Percentiles rank a stretch among this genome's conserved stretches.
Evolutionary conservation across 129 eudicot species (phyloP).

Genomic region (Tagetes patula): DNA sequence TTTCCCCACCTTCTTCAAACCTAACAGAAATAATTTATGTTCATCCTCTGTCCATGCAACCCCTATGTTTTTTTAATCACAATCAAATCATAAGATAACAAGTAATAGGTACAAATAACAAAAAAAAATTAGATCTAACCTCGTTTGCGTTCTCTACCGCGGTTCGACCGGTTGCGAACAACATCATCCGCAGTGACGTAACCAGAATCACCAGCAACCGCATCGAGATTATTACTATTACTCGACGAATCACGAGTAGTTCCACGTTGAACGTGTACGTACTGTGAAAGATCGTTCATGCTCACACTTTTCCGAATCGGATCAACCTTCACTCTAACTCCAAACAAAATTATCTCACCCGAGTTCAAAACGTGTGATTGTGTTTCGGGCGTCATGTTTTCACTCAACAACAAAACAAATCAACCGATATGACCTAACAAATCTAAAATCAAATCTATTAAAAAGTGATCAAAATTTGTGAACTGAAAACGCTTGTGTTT

Average conservation of each 20-base stretch:
- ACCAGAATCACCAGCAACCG: conserved; percentile 38
- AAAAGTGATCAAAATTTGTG: neutral
- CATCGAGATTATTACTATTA: conserved; percentile 14
- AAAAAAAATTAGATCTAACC: conserved; percentile 47
- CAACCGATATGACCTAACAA: neutral
- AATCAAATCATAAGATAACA: neutral
- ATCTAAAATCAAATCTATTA: neutral
- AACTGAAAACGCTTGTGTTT: conserved; percentile 12
- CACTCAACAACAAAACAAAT: conserved; percentile 3
- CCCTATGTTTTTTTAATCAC: conserved; percentile 43
- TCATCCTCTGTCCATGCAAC: conserved; percentile 95
- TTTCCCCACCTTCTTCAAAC: conserved; percentile 78
- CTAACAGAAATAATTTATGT: conserved; percentile 80
- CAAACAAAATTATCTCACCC: conserved; percentile 83
- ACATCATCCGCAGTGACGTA: conserved; percentile 90
- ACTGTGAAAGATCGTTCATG: conserved; percentile 83
- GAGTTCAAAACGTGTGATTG: neutral
- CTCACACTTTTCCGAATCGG: conserved; percentile 97
- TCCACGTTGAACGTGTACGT: conserved; percentile 31
- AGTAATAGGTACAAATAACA: neutral
- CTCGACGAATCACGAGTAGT: conserved; percentile 33
- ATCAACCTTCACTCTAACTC: conserved; percentile 83
- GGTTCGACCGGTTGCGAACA: conserved; percentile 39
- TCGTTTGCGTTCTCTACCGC: conserved; percentile 74
- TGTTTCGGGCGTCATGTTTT: conserved; percentile 25